Evolutionary conservation across 805 yeast genomes (phyloP), one percentile per base, ranked within the genome.

Genomic region (Kuraishia cidri): DNA sequence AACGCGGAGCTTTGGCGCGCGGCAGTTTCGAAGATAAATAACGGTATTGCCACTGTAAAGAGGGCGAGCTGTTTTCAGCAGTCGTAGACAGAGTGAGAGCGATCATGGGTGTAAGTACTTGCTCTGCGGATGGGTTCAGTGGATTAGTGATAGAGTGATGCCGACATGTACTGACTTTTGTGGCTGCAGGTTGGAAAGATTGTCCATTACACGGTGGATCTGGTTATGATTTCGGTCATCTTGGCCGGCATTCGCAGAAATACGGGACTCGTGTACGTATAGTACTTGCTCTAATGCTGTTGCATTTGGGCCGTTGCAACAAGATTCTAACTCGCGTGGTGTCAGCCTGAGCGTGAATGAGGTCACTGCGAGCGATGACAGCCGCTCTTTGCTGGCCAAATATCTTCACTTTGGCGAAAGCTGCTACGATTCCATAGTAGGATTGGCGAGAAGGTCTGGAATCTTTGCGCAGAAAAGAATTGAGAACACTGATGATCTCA

Each of bases 191-290:
- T 82, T 26, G 86, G 87, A 3, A 73, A 65, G 51, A 43, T 79
- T 35, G 53, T 81, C 8, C 96, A 86, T 56, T 72, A 74, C 44
- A 72, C 90, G 0, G 47, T 86, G 35, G 97, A 88, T 50, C 66
- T 87, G 40, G 73, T 88, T 3, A 62, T 88, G 37, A 61, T 85
- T 6, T 83, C 95, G 2, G 74, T 92, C 52, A 64, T 88, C 10
- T 60, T 90, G 28, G 95, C 97, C 1, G 95, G 95, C 3, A 69
- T 88, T 33, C 80, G 85, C 51, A 70, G 86, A 40, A 77, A 83
- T 40, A 82, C 95, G 0, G 97, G 97, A 0, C 62, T 78, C 30
- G 70, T 69, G 43, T 57, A 35, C 29, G 60, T 53, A 39, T 23
- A 31, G 16, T 10, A 22, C 19, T 22, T 17, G 26, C 15, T 27